phyloP scores from a whole-genome alignment of 1,284 basidiomycete species.

The Vanrija humicola region DNA sequence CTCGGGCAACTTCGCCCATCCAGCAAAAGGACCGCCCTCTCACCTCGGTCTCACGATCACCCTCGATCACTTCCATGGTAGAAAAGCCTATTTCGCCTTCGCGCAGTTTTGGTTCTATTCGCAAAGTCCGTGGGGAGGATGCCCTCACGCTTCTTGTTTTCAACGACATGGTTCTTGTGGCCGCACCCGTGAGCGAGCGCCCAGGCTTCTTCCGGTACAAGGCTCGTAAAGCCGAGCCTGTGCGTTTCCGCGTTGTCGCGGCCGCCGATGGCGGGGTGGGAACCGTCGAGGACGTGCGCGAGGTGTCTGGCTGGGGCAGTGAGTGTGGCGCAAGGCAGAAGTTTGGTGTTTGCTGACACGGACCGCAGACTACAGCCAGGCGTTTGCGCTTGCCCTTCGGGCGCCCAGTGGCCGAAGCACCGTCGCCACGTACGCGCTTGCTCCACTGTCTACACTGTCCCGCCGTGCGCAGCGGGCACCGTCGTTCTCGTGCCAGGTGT shows the following conservation, averaged over 20 bases:
- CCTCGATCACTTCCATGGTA: slow-evolving; percentile 1
- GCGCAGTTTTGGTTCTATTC: not conserved
- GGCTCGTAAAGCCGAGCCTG: slow-evolving; percentile 17
- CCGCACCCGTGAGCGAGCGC: slow-evolving; percentile 40
- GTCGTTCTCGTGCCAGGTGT: not conserved
- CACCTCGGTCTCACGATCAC: slow-evolving; percentile 10
- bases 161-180: slow-evolving; percentile 63
- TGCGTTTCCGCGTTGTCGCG: slow-evolving; percentile 25
- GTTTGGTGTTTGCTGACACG: not conserved
- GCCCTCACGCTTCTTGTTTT: slow-evolving; percentile 61
- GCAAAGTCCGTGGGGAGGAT: slow-evolving; percentile 26
- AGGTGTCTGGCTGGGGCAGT: slow-evolving; percentile 34
- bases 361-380: slow-evolving; percentile 60
- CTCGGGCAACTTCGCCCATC: slow-evolving; percentile 1
- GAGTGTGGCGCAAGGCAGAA: slow-evolving; percentile 6
- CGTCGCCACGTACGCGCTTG: slow-evolving; percentile 4
- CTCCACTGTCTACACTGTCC: slow-evolving; percentile 4
- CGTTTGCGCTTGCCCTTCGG: slow-evolving; percentile 6
- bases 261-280: slow-evolving; percentile 37
- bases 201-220: slow-evolving; percentile 18
- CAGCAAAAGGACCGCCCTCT: not conserved
- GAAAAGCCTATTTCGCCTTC: not conserved
- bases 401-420: not conserved
- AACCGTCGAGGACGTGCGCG: slow-evolving; percentile 35
- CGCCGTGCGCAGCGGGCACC: slow-evolving; percentile 11